Base-by-base conservation (phyloP, 129 eudicot species). In the Gnaphalium uliginosum region DNA sequence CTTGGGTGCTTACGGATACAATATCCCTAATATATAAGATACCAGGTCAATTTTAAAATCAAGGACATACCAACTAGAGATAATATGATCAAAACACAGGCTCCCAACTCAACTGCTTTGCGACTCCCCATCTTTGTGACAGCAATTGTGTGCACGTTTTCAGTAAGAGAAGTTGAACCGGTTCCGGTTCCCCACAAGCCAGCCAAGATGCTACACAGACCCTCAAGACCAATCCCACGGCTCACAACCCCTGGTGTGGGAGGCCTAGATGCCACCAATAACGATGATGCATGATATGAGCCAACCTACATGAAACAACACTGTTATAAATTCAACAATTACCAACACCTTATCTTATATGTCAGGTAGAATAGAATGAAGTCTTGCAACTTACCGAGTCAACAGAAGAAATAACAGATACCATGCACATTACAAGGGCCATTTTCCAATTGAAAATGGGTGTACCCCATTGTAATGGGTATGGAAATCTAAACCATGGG, bases 41-140 rank as follows among this genome's bases (percentile, higher is more conserved):
- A 46, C 53, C 53, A 14, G 53, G 53, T 46, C 53, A 46, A 46
- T 14, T 46, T 46, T 3, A 46, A 14, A 46, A 46, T 0, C 0
- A 0, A 5, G 32, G 33, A 57, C 89, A 54, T 77, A 94, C 98
- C 97, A 64, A 94, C 75, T 60, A 94, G 90, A 30, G 98, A 94
- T 35, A 91, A 82, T 71, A 87, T 60, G 54, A 94, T 89, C 76
- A 94, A 62, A 68, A 87, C 76, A 53, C 91, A 84, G 23, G 92
- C 98, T 68, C 98, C 98, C 74, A 94, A 81, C 83, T 94, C 93
- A 33, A 94, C 92, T 29, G 97, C 96, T 87, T 89, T 82, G 63
- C 98, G 96, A 72, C 98, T 94, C 61, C 98, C 98, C 92, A 94
- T 87, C 84, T 94, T 94, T 2, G 98, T 94, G 15, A 94, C 98